These are phyloP conservation scores for Monosporascus ibericus DNA, from an alignment of 2,329 filamentous ascomycete species.

Conservation along the genomic window DNA sequence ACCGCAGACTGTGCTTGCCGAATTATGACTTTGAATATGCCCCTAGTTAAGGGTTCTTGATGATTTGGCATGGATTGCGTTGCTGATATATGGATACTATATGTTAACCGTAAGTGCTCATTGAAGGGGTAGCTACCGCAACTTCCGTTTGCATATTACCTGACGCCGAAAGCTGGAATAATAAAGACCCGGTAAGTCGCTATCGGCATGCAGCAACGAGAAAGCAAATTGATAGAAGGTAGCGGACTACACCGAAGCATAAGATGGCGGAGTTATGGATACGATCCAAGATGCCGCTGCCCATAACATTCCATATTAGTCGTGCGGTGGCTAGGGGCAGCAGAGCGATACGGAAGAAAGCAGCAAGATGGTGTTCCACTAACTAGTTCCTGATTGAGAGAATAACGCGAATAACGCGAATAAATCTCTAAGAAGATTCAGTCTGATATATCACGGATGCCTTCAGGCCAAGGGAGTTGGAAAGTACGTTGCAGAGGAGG, in stretches of 20 bases:
- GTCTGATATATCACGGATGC: no score
- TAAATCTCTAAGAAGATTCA: no score
- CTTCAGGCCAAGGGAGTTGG: no score
- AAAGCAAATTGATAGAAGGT: constrained; percentile 42
- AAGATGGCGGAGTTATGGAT: constrained; percentile 61
- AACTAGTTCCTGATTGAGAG: no score
- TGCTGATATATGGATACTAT: constrained; percentile 53
- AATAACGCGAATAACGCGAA: no score
- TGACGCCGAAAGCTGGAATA: constrained; percentile 50
- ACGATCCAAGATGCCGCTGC: constrained; percentile 54
- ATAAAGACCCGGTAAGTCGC: constrained; percentile 58
- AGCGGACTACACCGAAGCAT: constrained; percentile 33
- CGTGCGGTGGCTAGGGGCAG: constrained; percentile 61
- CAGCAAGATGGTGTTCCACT: no score
- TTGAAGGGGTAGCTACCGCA: constrained; percentile 38
- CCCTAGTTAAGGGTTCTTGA: constrained; percentile 62
- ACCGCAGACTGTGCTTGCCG: constrained; percentile 54
- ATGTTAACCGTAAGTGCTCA: constrained; percentile 4
- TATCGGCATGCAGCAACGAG: constrained; percentile 47
- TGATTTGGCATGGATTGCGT: constrained; percentile 56
- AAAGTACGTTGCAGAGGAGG: no score
- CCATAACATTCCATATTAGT: constrained; percentile 56
- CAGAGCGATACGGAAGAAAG: constrained; percentile 38
- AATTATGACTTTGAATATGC: constrained; percentile 62
- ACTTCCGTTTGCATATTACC: constrained; percentile 39